Base-by-base conservation (phyloP, 306 rosid genomes). In the Cajanus cajan region DNA sequence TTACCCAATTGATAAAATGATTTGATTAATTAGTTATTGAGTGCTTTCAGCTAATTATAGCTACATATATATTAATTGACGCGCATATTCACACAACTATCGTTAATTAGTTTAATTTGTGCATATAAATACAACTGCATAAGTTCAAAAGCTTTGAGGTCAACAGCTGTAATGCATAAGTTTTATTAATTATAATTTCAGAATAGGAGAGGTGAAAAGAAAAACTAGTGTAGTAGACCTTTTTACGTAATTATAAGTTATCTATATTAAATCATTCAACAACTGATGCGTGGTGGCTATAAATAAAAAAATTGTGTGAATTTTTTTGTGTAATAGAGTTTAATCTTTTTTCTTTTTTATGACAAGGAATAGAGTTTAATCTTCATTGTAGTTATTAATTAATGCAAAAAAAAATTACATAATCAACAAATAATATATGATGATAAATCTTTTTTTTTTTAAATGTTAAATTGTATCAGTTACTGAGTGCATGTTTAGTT, bases 141-240 rank as follows among this genome's bases (percentile, higher is more conserved):
- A 70, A 18, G 52, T 70, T 37, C 68, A 69, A 70, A 31, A 77
- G 7, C 71, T 50, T 36, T 14, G 76, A 67, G 84, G 77, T 68
- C 77, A 62, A 78, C 82, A 83, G 87, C 90, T 87, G 90, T 86
- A 80, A 73, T 83, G 66, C 87, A 73, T 50, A 82, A 50, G 74
- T 43, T 71, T 77, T 41, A 51, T 76, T 71, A 48, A 62, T 50
- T 7, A 4, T 39, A 61, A 34, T 25, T 48, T 33, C 14, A 57
- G 57, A 24, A 21, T 37, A 48, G 19, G 71, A 16, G 13, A 39
- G 41, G 1, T 65, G n/a, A 39, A 15, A 39, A 19, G n/a, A 39
- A 25, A 65, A 19, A 37, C 48, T 37, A 16, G 70, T 36, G 37
- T 13, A 70, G 75, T 22, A 70, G 75, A 70, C 24, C 7, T 68